Evolutionary conservation across 768 basidiomycete genomes (phyloP).

Genomic region (Floccularia luteovirens): DNA sequence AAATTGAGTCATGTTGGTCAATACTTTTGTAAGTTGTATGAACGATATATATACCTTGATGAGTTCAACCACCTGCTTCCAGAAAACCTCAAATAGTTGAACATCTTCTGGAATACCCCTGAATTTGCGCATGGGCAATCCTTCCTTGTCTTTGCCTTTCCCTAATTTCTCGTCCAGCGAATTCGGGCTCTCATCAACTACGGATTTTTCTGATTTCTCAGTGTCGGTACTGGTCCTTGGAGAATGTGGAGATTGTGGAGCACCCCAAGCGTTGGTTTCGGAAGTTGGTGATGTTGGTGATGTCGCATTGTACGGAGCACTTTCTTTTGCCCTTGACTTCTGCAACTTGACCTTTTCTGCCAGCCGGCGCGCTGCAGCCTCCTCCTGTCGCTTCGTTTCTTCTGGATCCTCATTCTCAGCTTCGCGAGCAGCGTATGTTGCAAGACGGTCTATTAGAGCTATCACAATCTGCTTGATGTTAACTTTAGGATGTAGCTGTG

Average conservation of each 20-base stretch:
- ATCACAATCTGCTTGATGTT: constrained; percentile 99
- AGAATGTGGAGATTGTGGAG: constrained; percentile 27
- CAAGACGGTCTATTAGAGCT: constrained; percentile 91
- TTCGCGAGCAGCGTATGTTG: constrained; percentile 93
- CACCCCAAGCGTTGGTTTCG: constrained; percentile 38
- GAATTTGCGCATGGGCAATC: constrained; percentile 65
- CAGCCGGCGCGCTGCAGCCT: constrained; percentile 82
- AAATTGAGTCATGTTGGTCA: constrained; percentile 1
- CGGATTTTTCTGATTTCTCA: constrained; percentile 17
- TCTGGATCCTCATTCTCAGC: constrained; percentile 96
- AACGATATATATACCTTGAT: constrained; percentile 64
- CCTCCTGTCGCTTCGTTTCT: constrained; percentile 88
- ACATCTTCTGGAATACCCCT: constrained; percentile 94
- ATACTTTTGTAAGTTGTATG: background rate
- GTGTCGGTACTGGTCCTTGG: constrained; percentile 20
- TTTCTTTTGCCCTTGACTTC: constrained; percentile 57
- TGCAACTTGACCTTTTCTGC: constrained; percentile 80
- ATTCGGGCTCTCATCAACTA: constrained; percentile 13
- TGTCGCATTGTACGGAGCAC: constrained; percentile 21
- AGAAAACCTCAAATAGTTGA: constrained; percentile 95
- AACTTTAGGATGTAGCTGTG: constrained; percentile 94
- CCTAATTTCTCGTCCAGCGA: constrained; percentile 18
- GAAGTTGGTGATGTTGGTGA: constrained; percentile 28
- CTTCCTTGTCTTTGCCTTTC: constrained; percentile 61
- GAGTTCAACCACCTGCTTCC: constrained; percentile 96